These are phyloP conservation scores for Hysterium pulicare DNA, from an alignment of 2,329 filamentous ascomycete genomes.

Conservation along the genomic window DNA sequence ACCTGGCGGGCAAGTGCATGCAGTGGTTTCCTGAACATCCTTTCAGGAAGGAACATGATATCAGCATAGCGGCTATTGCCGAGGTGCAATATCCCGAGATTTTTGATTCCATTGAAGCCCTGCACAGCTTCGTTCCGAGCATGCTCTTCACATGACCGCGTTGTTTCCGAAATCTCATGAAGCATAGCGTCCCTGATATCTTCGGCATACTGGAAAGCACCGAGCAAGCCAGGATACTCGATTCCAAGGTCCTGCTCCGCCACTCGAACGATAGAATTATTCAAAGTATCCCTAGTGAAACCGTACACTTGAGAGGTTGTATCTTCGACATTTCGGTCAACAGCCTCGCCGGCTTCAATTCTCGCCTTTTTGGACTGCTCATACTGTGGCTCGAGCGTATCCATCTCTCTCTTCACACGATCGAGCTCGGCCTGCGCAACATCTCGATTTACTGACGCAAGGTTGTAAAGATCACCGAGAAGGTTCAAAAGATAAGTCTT, in stretches of 20 bases:
- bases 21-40: slow-evolving; percentile 86
- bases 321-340: slow-evolving; percentile 78
- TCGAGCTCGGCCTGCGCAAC: slow-evolving; percentile 82
- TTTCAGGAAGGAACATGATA: slow-evolving; percentile 81
- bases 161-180: slow-evolving; percentile 75
- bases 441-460: slow-evolving; percentile 83
- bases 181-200: slow-evolving; percentile 91
- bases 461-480: slow-evolving; percentile 76
- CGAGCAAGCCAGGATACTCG: slow-evolving; percentile 79
- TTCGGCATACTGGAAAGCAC: slow-evolving; percentile 87
- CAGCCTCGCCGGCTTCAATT: slow-evolving; percentile 72
- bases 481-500: slow-evolving; percentile 95
- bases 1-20: slow-evolving; percentile 82
- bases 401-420: slow-evolving; percentile 74
- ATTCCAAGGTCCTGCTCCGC: slow-evolving; percentile 78
- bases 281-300: slow-evolving; percentile 72
- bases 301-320: slow-evolving; percentile 84
- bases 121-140: slow-evolving; percentile 73
- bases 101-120: slow-evolving; percentile 84
- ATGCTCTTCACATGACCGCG: slow-evolving; percentile 77
- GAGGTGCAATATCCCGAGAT: slow-evolving; percentile 81
- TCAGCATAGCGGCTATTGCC: slow-evolving; percentile 77
- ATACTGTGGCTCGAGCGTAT: slow-evolving; percentile 78
- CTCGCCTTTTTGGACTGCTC: slow-evolving; percentile 80
- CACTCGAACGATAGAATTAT: slow-evolving; percentile 69